Conservation (phyloP, 371 early-diverging fungal genomes). For the Syncephalastrum racemosum region DNA sequence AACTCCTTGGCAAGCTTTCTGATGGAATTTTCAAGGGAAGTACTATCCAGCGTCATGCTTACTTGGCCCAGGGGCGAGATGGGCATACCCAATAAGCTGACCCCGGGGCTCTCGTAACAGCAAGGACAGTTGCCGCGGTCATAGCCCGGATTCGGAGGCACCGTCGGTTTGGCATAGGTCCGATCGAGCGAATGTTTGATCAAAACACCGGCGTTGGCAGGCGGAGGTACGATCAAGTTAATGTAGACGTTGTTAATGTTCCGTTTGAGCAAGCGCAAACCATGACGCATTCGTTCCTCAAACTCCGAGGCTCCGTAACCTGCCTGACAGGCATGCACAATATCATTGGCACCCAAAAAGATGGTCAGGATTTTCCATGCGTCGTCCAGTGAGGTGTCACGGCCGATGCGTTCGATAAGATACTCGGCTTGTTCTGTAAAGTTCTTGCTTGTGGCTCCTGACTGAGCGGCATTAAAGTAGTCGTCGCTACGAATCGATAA, state of each 20-base stretch:
- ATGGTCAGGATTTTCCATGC: slow-evolving; percentile 39
- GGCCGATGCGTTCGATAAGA: slow-evolving; percentile 26
- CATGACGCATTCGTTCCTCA: slow-evolving; percentile 12
- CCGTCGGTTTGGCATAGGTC: slow-evolving; percentile 10
- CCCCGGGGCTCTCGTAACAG: slow-evolving; percentile 15
- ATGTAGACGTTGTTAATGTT: slow-evolving; percentile 19
- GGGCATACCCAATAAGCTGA: no score
- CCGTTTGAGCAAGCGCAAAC: slow-evolving; percentile 11
- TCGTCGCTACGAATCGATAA: neutral
- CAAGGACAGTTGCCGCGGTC: no score
- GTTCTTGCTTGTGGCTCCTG: slow-evolving; percentile 26
- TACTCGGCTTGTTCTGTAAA: slow-evolving; percentile 33
- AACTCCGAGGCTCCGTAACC: slow-evolving; percentile 4
- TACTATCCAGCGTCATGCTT: no score
- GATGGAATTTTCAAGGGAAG: no score
- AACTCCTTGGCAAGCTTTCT: no score
- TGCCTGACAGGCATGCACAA: slow-evolving; percentile 26
- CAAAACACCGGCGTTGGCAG: slow-evolving; percentile 8
- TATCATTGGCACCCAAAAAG: slow-evolving; percentile 35
- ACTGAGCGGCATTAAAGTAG: slow-evolving; percentile 26
- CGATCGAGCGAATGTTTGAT: slow-evolving; percentile 19
- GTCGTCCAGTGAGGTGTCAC: slow-evolving; percentile 10
- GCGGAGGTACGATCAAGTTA: neutral
- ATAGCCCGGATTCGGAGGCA: slow-evolving; percentile 23
- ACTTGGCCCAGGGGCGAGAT: no score